These are phyloP conservation scores for Antrodiella citrinella DNA, from an alignment of 768 basidiomycete species.

Conservation along the genomic window DNA sequence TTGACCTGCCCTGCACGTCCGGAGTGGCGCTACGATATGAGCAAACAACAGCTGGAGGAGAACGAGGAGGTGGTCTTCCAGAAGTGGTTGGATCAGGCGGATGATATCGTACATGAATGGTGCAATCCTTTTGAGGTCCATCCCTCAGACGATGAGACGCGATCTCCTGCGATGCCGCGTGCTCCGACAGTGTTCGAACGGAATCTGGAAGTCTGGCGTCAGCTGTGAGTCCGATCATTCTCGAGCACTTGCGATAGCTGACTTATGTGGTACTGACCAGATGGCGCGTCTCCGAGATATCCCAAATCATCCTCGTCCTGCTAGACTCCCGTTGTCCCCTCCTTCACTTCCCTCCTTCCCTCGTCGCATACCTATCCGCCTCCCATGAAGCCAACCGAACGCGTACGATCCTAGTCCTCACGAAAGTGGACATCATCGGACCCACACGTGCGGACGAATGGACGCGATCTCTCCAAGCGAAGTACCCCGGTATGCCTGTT, in stretches of 20 bases:
- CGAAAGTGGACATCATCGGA: slow-evolving; percentile 84
- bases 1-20: slow-evolving; percentile 60
- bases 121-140: background rate
- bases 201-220: slow-evolving; percentile 92
- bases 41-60: slow-evolving; percentile 80
- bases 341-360: slow-evolving; percentile 78
- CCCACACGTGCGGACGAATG: slow-evolving; percentile 55
- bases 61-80: slow-evolving; percentile 83
- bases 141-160: slow-evolving; percentile 6
- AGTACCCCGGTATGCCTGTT: slow-evolving; percentile 48
- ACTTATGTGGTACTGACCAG: too few relatives aligned
- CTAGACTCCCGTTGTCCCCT: slow-evolving; percentile 87
- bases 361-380: slow-evolving; percentile 50
- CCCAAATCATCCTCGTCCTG: slow-evolving; percentile 80
- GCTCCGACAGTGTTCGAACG: slow-evolving; percentile 81
- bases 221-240: slow-evolving; percentile 58
- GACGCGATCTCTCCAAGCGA: slow-evolving; percentile 48
- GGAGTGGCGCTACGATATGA: slow-evolving; percentile 81
- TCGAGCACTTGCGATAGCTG: too few relatives aligned
- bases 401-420: slow-evolving; percentile 65
- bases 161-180: slow-evolving; percentile 36
- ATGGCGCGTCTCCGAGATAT: slow-evolving; percentile 92
- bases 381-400: slow-evolving; percentile 14
- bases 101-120: slow-evolving; percentile 49
- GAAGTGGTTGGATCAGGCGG: slow-evolving; percentile 69